A percentile compares a stretch with the other conserved stretches of the same genome.
These are phyloP conservation scores for Vitis hybrid DNA, from an alignment of 177 flowering plant genomes.

Conservation along the genomic window DNA sequence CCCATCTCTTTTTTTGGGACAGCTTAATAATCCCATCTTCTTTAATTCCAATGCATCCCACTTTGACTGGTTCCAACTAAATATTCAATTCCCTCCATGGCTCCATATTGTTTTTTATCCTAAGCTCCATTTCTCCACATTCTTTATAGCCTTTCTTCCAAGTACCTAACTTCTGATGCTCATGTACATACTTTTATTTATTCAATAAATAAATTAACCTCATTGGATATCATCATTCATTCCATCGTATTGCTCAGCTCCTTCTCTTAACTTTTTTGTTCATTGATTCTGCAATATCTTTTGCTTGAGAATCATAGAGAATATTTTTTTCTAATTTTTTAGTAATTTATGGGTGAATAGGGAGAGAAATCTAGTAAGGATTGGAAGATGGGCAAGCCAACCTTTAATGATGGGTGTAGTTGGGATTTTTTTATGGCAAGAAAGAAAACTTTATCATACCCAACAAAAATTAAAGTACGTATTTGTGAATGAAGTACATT, in stretches of 20 bases:
- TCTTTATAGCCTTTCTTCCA: no score
- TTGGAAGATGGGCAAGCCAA: no score
- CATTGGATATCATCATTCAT: no score
- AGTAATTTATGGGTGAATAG: background rate
- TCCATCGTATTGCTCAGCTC: constrained; percentile 6
- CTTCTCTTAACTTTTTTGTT: constrained; percentile 13
- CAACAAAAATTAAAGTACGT: no score
- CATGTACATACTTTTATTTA: no score
- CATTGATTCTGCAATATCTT: constrained; percentile 13
- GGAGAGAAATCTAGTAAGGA: background rate
- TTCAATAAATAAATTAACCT: no score
- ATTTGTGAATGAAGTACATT: no score
- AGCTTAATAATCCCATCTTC: background rate
- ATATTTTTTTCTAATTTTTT: constrained; percentile 2
- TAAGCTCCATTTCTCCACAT: no score
- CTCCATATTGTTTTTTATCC: background rate
- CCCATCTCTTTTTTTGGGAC: constrained; percentile 2
- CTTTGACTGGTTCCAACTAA: constrained; percentile 24
- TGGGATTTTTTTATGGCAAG: no score
- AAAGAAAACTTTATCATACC: no score
- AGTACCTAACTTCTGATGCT: no score
- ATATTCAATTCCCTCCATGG: constrained; percentile 5
- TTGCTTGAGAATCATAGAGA: constrained; percentile 19
- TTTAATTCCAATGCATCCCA: constrained; percentile 1
- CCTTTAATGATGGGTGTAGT: no score